A percentile compares a stretch with the other conserved stretches of the same genome.
These are phyloP conservation scores for Clohesyomyces aquaticus DNA, from an alignment of 495 filamentous ascomycete genomes.

Conservation along the genomic window DNA sequence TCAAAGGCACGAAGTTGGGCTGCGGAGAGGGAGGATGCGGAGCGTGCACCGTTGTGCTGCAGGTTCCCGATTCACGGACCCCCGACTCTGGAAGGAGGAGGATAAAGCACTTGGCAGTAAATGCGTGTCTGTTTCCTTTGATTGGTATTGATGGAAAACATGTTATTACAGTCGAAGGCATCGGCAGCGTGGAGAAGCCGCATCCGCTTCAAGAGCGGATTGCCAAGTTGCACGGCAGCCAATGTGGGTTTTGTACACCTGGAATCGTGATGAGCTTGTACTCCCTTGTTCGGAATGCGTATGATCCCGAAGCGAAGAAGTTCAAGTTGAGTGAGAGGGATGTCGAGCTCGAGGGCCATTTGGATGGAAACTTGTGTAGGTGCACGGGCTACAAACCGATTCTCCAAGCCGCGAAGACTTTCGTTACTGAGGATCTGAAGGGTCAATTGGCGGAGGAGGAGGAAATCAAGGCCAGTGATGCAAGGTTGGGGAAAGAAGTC, in stretches of 20 bases:
- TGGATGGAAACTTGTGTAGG: conserved; percentile 51
- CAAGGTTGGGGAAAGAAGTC: conserved; percentile 18
- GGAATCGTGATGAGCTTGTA: conserved; percentile 53
- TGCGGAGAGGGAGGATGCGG: conserved; percentile 53
- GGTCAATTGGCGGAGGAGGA: conserved; percentile 41
- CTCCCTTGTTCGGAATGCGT: conserved; percentile 49
- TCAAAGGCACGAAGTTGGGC: conserved; percentile 64
- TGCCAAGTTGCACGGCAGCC: conserved; percentile 50
- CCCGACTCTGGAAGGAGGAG: conserved; percentile 20
- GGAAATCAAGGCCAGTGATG: not conserved
- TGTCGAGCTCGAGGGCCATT: conserved; percentile 48
- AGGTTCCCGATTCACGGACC: conserved; percentile 31
- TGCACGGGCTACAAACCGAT: conserved; percentile 54
- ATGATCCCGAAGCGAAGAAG: conserved; percentile 42
- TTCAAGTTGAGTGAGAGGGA: conserved; percentile 45
- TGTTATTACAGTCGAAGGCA: conserved; percentile 51
- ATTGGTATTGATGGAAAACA: conserved; percentile 49
- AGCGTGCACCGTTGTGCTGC: conserved; percentile 51
- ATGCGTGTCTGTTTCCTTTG: conserved; percentile 42
- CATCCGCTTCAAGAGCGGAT: conserved; percentile 52
- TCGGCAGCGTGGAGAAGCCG: conserved; percentile 47
- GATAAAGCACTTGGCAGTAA: conserved; percentile 37
- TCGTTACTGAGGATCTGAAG: conserved; percentile 53
- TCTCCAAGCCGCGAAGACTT: conserved; percentile 55
- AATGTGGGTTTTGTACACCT: conserved; percentile 48